A percentile compares a stretch with the other conserved stretches of the same genome.
Evolutionary conservation across 1,284 basidiomycete genomes (phyloP).

Genomic region (Limonomyces culmigenus): DNA sequence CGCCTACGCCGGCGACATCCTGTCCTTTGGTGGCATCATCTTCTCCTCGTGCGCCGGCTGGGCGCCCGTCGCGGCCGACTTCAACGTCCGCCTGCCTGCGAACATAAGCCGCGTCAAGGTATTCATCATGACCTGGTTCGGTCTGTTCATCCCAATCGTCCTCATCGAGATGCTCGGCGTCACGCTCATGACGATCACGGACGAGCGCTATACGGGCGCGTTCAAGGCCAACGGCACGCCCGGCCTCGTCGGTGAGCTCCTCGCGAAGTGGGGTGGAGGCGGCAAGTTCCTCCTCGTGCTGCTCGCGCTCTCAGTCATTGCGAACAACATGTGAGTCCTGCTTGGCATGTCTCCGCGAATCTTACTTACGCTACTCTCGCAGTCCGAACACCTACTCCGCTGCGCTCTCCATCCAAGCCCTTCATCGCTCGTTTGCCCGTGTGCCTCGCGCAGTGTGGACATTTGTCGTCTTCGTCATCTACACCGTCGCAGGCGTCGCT

Average conservation of each 20-base stretch:
- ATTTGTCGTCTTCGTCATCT: constrained; percentile 29
- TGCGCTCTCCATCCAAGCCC: constrained; percentile 35
- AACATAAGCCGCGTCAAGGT: constrained; percentile 26
- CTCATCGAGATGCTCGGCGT: constrained; percentile 42
- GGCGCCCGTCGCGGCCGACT: constrained; percentile 35
- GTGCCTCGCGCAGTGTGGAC: constrained; percentile 48
- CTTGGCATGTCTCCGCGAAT: no score
- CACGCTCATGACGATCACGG: constrained; percentile 36
- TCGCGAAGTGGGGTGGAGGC: constrained; percentile 29
- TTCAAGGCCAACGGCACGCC: constrained; percentile 32
- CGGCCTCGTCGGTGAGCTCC: constrained; percentile 23
- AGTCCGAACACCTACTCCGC: constrained; percentile 24
- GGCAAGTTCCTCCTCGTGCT: constrained; percentile 45
- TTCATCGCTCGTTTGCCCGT: constrained; percentile 33
- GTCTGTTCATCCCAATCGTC: constrained; percentile 34
- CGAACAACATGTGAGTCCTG: constrained; percentile 14
- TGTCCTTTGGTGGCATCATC: constrained; percentile 41
- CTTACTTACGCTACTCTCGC: neutral
- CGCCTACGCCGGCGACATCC: constrained; percentile 25
- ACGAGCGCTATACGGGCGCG: constrained; percentile 29
- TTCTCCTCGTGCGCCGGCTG: constrained; percentile 35
- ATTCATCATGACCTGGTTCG: constrained; percentile 37
- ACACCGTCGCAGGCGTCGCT: constrained; percentile 43
- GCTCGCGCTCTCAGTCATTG: constrained; percentile 30
- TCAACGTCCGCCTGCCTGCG: constrained; percentile 33